A percentile compares a stretch with the other conserved stretches of the same genome.
Conservation (phyloP, 441 rosid genomes). For the Euphorbia schlechtendalii region DNA sequence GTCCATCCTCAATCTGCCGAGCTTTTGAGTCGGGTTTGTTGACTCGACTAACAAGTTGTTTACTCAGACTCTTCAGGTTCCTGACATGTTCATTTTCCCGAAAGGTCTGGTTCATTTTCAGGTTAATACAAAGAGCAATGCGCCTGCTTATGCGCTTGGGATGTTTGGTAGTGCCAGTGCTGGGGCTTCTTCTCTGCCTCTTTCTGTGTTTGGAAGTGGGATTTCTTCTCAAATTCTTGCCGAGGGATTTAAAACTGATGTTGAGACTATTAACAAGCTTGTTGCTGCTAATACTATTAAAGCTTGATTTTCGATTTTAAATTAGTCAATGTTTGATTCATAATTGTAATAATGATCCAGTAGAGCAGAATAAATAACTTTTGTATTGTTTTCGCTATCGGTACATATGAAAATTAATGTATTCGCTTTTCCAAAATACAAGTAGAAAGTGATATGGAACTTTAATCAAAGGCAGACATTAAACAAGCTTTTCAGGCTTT, state of each 20-base stretch:
- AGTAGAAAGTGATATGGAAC: no score
- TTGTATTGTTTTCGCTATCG: no score
- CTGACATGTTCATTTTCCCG: slow-evolving; percentile 18
- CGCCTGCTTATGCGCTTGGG: slow-evolving; percentile 14
- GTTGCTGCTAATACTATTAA: slow-evolving; percentile 4
- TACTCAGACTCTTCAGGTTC: slow-evolving; percentile 11
- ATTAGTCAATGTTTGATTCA: background rate
- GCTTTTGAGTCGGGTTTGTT: slow-evolving; percentile 18
- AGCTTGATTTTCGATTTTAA: background rate
- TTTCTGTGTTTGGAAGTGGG: slow-evolving; percentile 16
- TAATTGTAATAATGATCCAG: background rate
- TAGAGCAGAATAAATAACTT: no score
- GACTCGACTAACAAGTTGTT: slow-evolving; percentile 13
- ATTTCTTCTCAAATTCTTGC: slow-evolving; percentile 17
- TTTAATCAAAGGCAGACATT: no score
- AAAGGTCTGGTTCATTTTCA: slow-evolving; percentile 20
- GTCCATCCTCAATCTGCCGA: slow-evolving; percentile 25
- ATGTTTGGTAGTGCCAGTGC: slow-evolving; percentile 19
- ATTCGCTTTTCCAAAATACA: no score
- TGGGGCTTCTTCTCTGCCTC: slow-evolving; percentile 14
- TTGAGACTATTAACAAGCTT: slow-evolving; percentile 11
- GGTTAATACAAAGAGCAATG: slow-evolving; percentile 4
- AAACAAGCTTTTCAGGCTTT: no score
- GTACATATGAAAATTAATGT: no score
- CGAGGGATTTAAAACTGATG: no score